phyloP scores from a whole-genome alignment of 1,284 basidiomycete genomes.

The Blastosporella zonata region DNA sequence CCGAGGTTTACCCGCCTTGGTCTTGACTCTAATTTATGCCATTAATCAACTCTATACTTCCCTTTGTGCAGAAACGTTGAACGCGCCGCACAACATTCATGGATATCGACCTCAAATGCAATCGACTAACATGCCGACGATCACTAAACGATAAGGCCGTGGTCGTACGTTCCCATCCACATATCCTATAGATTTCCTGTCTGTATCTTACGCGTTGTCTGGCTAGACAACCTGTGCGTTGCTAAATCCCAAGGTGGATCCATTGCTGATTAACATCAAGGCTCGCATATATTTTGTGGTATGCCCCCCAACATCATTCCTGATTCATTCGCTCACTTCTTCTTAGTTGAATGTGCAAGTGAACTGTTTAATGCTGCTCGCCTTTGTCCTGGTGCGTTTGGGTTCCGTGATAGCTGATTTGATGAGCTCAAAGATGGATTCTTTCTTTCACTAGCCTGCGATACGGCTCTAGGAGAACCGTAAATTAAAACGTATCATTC shows the following conservation, averaged over 20 bases:
- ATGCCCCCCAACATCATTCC: constrained; percentile 22
- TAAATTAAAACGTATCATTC: constrained; percentile 30
- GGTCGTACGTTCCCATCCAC: constrained; percentile 53
- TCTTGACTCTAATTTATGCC: neutral
- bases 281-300: constrained; percentile 84
- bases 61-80: neutral
- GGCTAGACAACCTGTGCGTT: constrained; percentile 51
- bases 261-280: too few relatives aligned
- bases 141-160: constrained; percentile 72
- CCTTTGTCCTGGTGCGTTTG: constrained; percentile 63
- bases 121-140: constrained; percentile 68
- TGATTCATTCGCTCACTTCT: constrained; percentile 13
- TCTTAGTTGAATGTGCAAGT: constrained; percentile 77
- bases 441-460: constrained; percentile 54
- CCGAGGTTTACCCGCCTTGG: too few relatives aligned
- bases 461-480: constrained; percentile 76
- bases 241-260: too few relatives aligned
- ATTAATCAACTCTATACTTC: neutral
- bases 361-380: constrained; percentile 73
- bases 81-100: constrained; percentile 23
- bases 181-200: neutral
- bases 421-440: constrained; percentile 4
- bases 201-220: neutral
- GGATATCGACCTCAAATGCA: constrained; percentile 69
- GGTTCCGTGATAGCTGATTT: neutral